Base-by-base conservation (phyloP, 805 yeast genomes). In the Yamadazyma insecticola region DNA sequence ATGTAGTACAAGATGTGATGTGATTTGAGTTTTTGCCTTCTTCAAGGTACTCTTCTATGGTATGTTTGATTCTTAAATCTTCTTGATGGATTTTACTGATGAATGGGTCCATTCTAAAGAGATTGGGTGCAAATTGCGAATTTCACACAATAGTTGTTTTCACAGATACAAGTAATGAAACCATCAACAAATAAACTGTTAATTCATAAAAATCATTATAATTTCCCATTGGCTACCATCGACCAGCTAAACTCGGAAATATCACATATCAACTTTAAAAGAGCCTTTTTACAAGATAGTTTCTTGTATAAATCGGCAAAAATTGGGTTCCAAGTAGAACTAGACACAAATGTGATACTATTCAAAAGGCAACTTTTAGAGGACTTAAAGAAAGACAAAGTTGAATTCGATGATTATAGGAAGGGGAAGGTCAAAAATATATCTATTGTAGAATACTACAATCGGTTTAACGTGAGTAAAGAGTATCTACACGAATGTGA, bases 401-500 rank as follows among this genome's bases (percentile, higher is more conserved):
- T 40, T n/a, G 5, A 17, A 2, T 42, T 32, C 16, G 46, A 44
- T 22, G 28, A 30, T 7, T 41, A 41, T 21, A 24, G 36, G 20
- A 13, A 8, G 8, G 32, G 29, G 7, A 10, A 13, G 14, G 3
- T 5, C 15, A 11, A 14, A 9, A 14, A 3, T 9, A 6, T 16
- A 7, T 21, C 5, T 22, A 12, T 31, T 6, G 6, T 24, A 3
- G 23, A 12, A 4, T 22, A 40, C 6, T 13, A 25, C 12, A n/a
- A 28, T 6, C 13, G 37, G 11, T 38, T 24, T 24, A 33, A 37
- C 4, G 18, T 43, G 7, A 24, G 29, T 7, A 10, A 14, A 2
- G 19, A 26, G 3, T 19, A 16, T 17, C 36, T 44, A n/a, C 42
- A 39, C 20, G 40, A 28, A 11, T 27, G 36, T 24, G 48, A 44